Base-by-base conservation (phyloP, 2,329 filamentous ascomycete species). In the Zymoseptoria brevis region DNA sequence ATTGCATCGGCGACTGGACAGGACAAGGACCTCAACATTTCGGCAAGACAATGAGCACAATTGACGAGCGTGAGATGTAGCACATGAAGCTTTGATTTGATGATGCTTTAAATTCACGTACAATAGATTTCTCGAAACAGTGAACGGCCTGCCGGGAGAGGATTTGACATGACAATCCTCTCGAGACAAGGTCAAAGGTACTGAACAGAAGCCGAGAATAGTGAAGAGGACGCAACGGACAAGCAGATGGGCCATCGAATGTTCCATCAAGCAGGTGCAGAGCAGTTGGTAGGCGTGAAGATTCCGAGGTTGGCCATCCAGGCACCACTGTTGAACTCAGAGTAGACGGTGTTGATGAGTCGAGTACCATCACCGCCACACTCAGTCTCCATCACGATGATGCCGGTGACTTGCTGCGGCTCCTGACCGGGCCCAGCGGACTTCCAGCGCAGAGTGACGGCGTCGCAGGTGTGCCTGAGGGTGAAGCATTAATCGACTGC, bases 271-370 rank as follows among this genome's bases (percentile, higher is more conserved):
- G 35, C 35, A n/a, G 35, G 16, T 11, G 62, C 54, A 29, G 65
- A 59, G 61, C 67, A 68, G 57, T 67, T 68, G 29, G 49, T 55
- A 29, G 69, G 67, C 60, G 63, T 66, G 62, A 69, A 71, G 50
- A 66, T 60, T n/a, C 65, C 68, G 45, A 71, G 58, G 58, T 71
- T 64, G 21, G 69, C 67, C 51, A 73, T 62, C 71, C 71, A 72
- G 35, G 67, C 69, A 50, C 71, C 71, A 56, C 63, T 67, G 66
- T 73, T 72, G 65, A 73, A 72, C 59, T 72, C 70, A 1, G 66
- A 69, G 64, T 70, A 71, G 41, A 72, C 67, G 19, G 66, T 68
- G 50, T 69, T 65, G 62, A 73, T 72, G 50, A 71, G 59, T 67
- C 68, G 72, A 50, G 51, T 58, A 8, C n/a, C 29, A 60, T 26